Evolutionary conservation across 176 grass and related monocot genomes (phyloP), one percentile per base, ranked within the genome.

Genomic region (Musa troglodytarum): DNA sequence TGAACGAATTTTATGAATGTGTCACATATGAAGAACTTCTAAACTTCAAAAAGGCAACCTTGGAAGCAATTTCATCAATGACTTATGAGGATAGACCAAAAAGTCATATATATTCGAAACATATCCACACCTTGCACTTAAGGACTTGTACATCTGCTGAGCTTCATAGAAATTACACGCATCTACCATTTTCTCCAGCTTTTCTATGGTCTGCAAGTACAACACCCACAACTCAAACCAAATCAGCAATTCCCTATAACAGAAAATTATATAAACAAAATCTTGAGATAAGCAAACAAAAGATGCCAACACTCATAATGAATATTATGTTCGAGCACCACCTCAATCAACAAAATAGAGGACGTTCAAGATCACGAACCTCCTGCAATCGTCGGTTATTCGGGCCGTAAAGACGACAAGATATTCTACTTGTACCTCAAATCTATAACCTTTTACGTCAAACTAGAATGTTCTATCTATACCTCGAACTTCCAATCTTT

Each of bases 91-190:
- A 64, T 65, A 52, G 49, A 50, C 20, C 71, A 74, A 49, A 53
- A 12, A 71, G 26, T 34, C 49, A 49, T 77, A 28, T 9, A 15
- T 69, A 69, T 43, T 43, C 34, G 34, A 54, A 15, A 69, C 20
- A 63, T 12, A 13, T 34, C 20, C 72, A 10, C 73, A 97, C 90
- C 90, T 92, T 78, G 90, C 90, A 87, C 90, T 83, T 56, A 90
- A 90, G 70, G 93, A 86, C 74, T 97, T 97, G 83, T 88, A 97
- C 72, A 93, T 88, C 82, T 97, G 93, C 80, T 97, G 93, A 56
- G 90, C 93, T 81, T 92, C 89, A 72, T 96, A 96, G 72, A 83
- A 93, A 83, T 81, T 93, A 74, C 86, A 85, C 82, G 69, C 85
- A 52, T 81, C 72, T 73, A 97, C 90, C 87, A 92, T 93, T 63